Evolutionary conservation across 2,329 filamentous ascomycete genomes (phyloP), one percentile per base, ranked within the genome.

Genomic region (Arthrinium puccinioides): DNA sequence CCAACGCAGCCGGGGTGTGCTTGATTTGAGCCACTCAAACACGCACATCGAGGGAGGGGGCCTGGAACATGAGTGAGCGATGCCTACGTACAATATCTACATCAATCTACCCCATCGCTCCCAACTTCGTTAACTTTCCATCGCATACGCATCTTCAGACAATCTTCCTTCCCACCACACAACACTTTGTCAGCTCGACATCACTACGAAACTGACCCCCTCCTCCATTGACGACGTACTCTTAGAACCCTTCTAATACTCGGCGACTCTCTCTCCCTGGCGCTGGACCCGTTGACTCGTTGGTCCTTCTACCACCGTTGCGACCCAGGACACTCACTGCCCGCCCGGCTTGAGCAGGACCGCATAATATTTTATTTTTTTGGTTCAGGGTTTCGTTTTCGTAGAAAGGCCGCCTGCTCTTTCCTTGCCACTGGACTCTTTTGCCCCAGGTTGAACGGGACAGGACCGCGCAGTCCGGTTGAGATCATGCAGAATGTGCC

Each of bases 401-500:
- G 52, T 52, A 50, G 46, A 50, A 51, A 50, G 52, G 52, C 48
- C 44, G 42, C 55, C 56, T 53, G 48, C 48, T 56, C 49, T 53
- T 47, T 44, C 50, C 49, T 47, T 44, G 41, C 37, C 37, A 32
- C 33, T 41, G 36, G 25, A 31, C 26, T 18, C 32, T 14, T 27
- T 26, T 25, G 27, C 38, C 16, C 28, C 18, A 21, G 31, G 21
- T 23, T 33, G 15, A 15, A n/a, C 23, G 21, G 32, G 33, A 39
- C 26, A 18, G 27, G 24, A 40, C 32, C n/a, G 31, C 19, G 31
- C n/a, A n/a, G 21, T 33, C 31, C 31, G 31, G 18, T 21, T 13
- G 26, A 42, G 46, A 37, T 30, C 62, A 77, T 77, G 73, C 72
- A 76, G 67, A 67, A 76, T 69, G 70, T 72, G 63, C 63, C 67